Conservation (phyloP, 1,284 basidiomycete genomes). For the Athelia sp. region DNA sequence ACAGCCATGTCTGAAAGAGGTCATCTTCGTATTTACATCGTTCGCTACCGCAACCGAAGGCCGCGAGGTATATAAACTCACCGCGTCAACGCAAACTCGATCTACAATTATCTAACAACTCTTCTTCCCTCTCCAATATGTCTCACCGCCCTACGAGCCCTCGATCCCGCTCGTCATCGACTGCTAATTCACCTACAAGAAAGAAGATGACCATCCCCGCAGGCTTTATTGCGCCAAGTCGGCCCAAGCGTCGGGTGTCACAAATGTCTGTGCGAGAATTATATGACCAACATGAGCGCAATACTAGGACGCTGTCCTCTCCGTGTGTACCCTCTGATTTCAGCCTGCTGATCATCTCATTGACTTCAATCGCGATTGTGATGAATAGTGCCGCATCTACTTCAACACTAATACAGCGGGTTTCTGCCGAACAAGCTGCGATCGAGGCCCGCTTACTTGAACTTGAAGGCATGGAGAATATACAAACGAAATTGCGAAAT, state of each 20-base stretch:
- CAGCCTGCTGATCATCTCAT: neutral
- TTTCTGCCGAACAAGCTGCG: conserved; percentile 59
- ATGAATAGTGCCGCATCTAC: conserved; percentile 57
- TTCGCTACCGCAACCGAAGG: too few species aligned
- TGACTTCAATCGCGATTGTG: conserved; percentile 4
- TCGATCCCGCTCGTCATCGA: conserved; percentile 33
- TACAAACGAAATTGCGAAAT: conserved; percentile 55
- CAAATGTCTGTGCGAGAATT: conserved; percentile 65
- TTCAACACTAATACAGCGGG: conserved; percentile 61
- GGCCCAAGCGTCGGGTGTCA: conserved; percentile 50
- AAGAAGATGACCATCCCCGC: conserved; percentile 36
- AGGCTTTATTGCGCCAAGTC: conserved; percentile 56
- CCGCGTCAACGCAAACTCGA: neutral
- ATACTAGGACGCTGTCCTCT: conserved; percentile 52
- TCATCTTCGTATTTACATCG: neutral
- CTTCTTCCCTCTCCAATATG: neutral
- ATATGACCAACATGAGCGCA: conserved; percentile 56
- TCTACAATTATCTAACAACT: conserved; percentile 6
- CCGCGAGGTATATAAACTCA: neutral
- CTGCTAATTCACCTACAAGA: conserved; percentile 34
- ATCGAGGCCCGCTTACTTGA: conserved; percentile 64
- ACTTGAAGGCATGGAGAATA: conserved; percentile 62
- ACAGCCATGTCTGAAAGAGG: neutral
- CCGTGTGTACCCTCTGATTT: conserved; percentile 44
- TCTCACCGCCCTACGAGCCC: conserved; percentile 13